Percentiles rank a stretch among this genome's conserved stretches.
phyloP scores from a whole-genome alignment of 2,329 filamentous ascomycete genomes.

The Hypoxylon sp. region DNA sequence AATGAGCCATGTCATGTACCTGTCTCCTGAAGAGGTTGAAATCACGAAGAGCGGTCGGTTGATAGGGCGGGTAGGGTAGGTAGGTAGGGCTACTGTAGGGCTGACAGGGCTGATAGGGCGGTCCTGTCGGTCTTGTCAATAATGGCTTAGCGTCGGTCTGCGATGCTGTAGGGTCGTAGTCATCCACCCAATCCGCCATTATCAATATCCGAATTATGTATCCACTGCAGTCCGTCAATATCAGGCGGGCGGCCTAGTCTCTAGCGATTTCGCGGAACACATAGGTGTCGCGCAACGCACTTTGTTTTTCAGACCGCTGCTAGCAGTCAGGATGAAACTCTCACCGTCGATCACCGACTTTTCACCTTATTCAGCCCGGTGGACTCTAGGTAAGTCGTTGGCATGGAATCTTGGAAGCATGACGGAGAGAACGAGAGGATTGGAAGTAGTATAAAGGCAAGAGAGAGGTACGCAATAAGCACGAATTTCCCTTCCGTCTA shows the following conservation, averaged over 20 bases:
- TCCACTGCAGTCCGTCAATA: conserved; percentile 29
- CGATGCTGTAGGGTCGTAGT: conserved; percentile 23
- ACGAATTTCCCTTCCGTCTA: background rate
- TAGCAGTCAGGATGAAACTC: background rate
- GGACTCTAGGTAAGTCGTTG: conserved; percentile 5
- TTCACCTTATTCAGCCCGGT: conserved; percentile 34
- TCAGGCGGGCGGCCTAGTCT: conserved; percentile 12
- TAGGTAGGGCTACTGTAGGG: conserved; percentile 32
- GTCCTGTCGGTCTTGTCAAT: conserved; percentile 35
- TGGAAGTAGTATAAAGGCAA: conserved; percentile 26
- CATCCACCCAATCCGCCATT: conserved; percentile 35
- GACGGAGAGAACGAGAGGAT: background rate
- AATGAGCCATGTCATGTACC: conserved; percentile 6
- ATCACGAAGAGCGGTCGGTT: conserved; percentile 30
- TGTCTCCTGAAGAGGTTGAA: conserved; percentile 7
- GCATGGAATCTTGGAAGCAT: background rate
- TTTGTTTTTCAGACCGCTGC: conserved; percentile 6
- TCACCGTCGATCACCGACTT: conserved; percentile 29
- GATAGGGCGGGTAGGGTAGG: conserved; percentile 27
- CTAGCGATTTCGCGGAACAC: conserved; percentile 10
- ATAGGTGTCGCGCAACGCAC: conserved; percentile 10
- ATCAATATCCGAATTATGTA: conserved; percentile 31
- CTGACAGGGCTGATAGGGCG: conserved; percentile 41
- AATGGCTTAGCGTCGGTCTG: conserved; percentile 38
- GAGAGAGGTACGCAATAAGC: background rate